Conservation (phyloP, 2,329 filamentous ascomycete species). For the Moelleriella libera region DNA sequence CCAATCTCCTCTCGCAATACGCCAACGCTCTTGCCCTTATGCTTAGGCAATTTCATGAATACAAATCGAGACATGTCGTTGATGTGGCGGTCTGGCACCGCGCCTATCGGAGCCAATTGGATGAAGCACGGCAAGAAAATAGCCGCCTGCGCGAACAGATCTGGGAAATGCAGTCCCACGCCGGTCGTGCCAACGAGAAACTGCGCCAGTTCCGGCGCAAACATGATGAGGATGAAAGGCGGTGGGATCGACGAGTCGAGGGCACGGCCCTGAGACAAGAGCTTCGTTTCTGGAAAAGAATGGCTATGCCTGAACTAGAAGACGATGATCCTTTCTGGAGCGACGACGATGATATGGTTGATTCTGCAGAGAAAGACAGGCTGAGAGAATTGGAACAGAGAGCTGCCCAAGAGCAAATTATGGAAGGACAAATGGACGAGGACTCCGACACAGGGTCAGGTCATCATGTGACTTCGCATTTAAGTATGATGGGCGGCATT, state of each 20-base stretch:
- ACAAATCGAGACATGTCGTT: constrained; percentile 47
- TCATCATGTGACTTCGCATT: constrained; percentile 5
- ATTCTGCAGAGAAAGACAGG: constrained; percentile 44
- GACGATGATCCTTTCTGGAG: constrained; percentile 50
- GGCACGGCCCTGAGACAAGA: constrained; percentile 41
- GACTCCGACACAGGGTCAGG: constrained; percentile 18
- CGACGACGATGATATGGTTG: constrained; percentile 50
- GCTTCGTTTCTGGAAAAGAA: constrained; percentile 50
- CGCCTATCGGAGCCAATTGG: constrained; percentile 50
- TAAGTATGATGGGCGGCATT: constrained; percentile 19
- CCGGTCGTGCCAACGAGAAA: constrained; percentile 40
- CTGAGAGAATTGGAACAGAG: constrained; percentile 34
- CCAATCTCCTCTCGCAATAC: constrained; percentile 41
- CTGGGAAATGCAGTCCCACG: constrained; percentile 51
- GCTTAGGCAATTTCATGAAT: constrained; percentile 50
- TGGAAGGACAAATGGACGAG: constrained; percentile 16
- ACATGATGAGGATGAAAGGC: constrained; percentile 40
- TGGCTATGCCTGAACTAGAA: constrained; percentile 46
- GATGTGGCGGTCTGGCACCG: constrained; percentile 52
- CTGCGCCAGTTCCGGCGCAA: constrained; percentile 41
- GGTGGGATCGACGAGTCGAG: constrained; percentile 39
- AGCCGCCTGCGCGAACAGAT: constrained; percentile 48
- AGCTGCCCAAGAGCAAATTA: constrained; percentile 23
- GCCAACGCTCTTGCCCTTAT: constrained; percentile 41
- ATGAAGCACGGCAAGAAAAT: constrained; percentile 51